Conservation (phyloP, 163 green algal genomes). For the Trebouxia gelatinosa region DNA sequence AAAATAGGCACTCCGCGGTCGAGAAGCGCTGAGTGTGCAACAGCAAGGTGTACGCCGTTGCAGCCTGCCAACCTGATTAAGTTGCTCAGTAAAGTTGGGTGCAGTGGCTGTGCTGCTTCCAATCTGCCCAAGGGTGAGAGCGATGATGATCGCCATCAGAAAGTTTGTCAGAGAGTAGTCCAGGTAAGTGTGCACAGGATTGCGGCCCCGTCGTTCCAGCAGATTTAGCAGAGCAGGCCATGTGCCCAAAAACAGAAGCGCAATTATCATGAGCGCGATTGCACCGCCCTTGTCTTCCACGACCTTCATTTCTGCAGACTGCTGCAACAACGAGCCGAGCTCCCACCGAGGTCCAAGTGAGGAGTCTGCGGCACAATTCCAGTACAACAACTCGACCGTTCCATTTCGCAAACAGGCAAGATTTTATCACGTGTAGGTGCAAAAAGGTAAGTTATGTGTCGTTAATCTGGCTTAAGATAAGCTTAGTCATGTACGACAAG, state of each 20-base stretch:
- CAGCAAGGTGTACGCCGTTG: too few relatives aligned
- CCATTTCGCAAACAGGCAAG: too few relatives aligned
- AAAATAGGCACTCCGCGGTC: too few relatives aligned
- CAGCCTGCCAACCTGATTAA: slow-evolving; percentile 25
- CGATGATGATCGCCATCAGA: slow-evolving; percentile 34
- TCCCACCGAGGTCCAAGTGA: too few relatives aligned
- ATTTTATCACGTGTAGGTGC: too few relatives aligned
- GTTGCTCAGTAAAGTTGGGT: slow-evolving; percentile 37
- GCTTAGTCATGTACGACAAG: too few relatives aligned
- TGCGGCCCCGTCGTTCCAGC: slow-evolving; percentile 30
- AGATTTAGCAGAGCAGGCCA: slow-evolving; percentile 40
- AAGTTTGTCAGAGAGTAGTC: slow-evolving; percentile 36
- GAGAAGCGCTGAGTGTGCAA: too few relatives aligned
- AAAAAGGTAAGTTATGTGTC: too few relatives aligned
- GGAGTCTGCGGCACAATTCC: too few relatives aligned
- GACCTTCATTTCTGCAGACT: slow-evolving; percentile 23
- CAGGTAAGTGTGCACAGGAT: slow-evolving; percentile 33
- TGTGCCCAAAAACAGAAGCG: slow-evolving; percentile 23
- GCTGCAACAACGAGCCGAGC: too few relatives aligned
- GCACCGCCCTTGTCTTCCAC: slow-evolving; percentile 17
- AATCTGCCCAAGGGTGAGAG: slow-evolving; percentile 40
- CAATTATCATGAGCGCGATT: neutral
- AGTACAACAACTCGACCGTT: too few relatives aligned
- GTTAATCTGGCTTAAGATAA: too few relatives aligned
- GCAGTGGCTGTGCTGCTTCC: slow-evolving; percentile 27